phyloP scores from a whole-genome alignment of 2,329 filamentous ascomycete genomes.

The Penicillium brevicompactum region DNA sequence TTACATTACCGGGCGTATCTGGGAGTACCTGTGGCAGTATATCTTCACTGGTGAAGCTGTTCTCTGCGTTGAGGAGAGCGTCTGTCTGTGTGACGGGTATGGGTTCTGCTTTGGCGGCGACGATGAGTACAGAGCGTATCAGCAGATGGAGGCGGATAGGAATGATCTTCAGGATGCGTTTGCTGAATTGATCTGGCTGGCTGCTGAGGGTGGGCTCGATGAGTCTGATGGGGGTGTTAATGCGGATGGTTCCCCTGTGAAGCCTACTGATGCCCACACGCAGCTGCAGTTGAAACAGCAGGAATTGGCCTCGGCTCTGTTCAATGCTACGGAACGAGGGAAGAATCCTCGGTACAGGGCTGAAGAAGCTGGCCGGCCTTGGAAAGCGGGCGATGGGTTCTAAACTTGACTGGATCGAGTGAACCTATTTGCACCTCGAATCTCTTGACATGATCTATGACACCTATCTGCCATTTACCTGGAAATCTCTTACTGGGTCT shows the following conservation, averaged over 20 bases:
- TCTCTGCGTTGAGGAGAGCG: conserved; percentile 52
- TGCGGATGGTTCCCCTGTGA: conserved; percentile 1
- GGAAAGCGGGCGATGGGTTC: conserved; percentile 59
- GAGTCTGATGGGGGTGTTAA: conserved; percentile 12
- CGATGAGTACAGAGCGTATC: conserved; percentile 14
- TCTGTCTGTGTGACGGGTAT: conserved; percentile 66
- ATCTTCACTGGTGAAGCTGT: conserved; percentile 57
- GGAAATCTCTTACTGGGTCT: neutral
- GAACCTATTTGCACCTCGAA: neutral
- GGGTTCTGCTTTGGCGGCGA: conserved; percentile 52
- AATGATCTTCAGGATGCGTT: conserved; percentile 11
- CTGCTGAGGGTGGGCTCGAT: conserved; percentile 4
- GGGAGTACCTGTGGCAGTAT: conserved; percentile 67
- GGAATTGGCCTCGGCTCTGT: conserved; percentile 45
- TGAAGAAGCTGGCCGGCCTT: conserved; percentile 54
- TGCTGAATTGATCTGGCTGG: conserved; percentile 16
- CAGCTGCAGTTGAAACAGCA: conserved; percentile 48
- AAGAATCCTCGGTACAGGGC: conserved; percentile 55
- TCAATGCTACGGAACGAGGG: conserved; percentile 53
- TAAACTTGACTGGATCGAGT: conserved; percentile 32
- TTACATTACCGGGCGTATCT: conserved; percentile 60
- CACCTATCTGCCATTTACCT: conserved; percentile 1
- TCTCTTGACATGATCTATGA: neutral
- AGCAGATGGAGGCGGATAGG: conserved; percentile 4
- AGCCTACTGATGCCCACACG: neutral